Evolutionary conservation across 257 asterid genomes (phyloP), one percentile per base, ranked within the genome.

Genomic region (Pogostemon cablin): DNA sequence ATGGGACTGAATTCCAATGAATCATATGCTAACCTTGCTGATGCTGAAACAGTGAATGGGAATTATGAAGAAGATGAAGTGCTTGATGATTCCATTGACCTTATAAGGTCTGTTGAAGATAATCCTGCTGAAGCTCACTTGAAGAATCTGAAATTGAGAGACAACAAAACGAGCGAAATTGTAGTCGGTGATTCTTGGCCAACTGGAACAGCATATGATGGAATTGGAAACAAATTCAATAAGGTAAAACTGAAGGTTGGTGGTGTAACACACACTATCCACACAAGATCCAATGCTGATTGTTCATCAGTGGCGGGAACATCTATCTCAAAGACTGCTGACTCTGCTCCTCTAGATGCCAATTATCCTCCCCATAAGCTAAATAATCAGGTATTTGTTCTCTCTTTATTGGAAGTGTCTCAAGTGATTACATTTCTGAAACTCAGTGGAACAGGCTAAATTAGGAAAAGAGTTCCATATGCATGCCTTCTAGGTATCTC

Each of bases 231-330:
- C 59, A 88, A 80, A 83, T 67, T 86, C 60, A 88, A 71, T 80
- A 86, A 74, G 80, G 87, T 90, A 10, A 88, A 80, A 77, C 97
- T 90, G 73, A 90, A 90, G 81, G 88, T 90, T 69, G 97, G 97
- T 35, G 92, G 95, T 80, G 92, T 88, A 66, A 85, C 93, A 4
- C 90, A 77, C 71, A 86, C 92, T 35, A 81, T 90, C 77, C 87
- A 86, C 69, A 60, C 86, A 9, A 81, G 67, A 67, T 76, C 86
- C 57, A 74, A 77, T 74, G 72, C 88, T 3, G 77, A 75, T 41
- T 80, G 78, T 79, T 86, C 90, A n/a, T 81, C 88, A 3, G 54
- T 72, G 52, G 81, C 81, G 72, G 91, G 86, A 54, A 76, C 84
- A 69, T 83, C 86, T 48, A 75, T 77, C 9, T 48, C 75, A 1